These are phyloP conservation scores for Epichloe elymi DNA, from an alignment of 2,329 filamentous ascomycete genomes.

Conservation along the genomic window DNA sequence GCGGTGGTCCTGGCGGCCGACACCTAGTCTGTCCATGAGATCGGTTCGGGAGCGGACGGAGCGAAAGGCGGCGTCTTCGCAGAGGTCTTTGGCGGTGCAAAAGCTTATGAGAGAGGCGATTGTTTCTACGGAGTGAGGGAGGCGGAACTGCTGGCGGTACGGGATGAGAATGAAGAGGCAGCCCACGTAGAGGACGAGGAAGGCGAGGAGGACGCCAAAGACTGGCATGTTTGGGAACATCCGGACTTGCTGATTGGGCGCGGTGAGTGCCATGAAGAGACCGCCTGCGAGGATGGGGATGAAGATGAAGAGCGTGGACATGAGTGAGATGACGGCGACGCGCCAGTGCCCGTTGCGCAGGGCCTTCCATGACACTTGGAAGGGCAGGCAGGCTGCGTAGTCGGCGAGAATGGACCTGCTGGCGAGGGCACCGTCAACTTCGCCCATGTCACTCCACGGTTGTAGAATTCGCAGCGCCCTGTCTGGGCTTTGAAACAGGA, in stretches of 20 bases:
- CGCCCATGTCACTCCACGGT: conserved; percentile 53
- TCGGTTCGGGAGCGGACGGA: conserved; percentile 53
- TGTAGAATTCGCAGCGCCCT: conserved; percentile 51
- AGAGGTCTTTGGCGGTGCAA: conserved; percentile 57
- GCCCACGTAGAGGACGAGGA: conserved; percentile 58
- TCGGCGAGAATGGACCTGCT: conserved; percentile 54
- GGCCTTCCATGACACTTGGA: conserved; percentile 46
- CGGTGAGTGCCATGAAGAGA: conserved; percentile 60
- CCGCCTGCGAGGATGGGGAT: conserved; percentile 58
- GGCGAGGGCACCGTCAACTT: conserved; percentile 45
- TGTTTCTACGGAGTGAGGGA: conserved; percentile 61
- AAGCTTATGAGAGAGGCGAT: conserved; percentile 70
- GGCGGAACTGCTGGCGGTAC: conserved; percentile 42
- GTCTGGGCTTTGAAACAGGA: conserved; percentile 55
- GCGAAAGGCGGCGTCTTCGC: conserved; percentile 61
- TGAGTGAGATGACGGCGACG: conserved; percentile 46
- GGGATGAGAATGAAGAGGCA: conserved; percentile 50
- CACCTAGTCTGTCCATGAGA: conserved; percentile 55
- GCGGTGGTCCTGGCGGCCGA: conserved; percentile 27
- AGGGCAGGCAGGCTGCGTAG: conserved; percentile 53
- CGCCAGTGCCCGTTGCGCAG: conserved; percentile 49
- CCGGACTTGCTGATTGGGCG: conserved; percentile 33
- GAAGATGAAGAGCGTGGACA: conserved; percentile 45
- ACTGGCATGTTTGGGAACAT: conserved; percentile 64
- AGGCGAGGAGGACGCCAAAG: conserved; percentile 58